Evolutionary conservation across 768 basidiomycete species (phyloP), one percentile per base, ranked within the genome.

Genomic region (Suillus subaureus): DNA sequence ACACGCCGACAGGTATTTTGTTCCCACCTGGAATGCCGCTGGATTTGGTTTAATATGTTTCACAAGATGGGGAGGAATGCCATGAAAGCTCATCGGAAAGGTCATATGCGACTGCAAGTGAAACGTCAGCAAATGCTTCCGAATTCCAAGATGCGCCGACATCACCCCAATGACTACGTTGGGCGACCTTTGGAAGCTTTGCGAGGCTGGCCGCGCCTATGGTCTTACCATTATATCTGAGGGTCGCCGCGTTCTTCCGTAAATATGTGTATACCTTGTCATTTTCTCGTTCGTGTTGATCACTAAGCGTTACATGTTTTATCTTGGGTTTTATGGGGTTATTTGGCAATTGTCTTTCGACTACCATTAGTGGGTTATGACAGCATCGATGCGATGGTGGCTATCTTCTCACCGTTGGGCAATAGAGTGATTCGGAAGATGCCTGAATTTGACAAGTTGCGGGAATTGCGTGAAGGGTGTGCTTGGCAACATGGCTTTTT

Each of bases 241-340:
- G 76, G 79, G 81, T 83, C 78, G 81, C 81, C 82, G 82, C 74
- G 81, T 78, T 74, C 71, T 73, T 82, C 71, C 78, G 78, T 73
- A 79, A 78, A 73, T 80, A 74, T 68, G 78, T 82, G 33, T 67
- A 47, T 51, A 60, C 65, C 61, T 71, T 61, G 7, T 43, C 55
- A 62, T 67, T 66, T 66, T 42, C 6, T 42, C 72, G 64, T 66
- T 77, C 68, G 69, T 71, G 43, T 70, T 73, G 57, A 66, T 75
- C 67, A 57, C 40, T 15, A 35, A n/a, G 75, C 23, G n/a, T 4
- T 18, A 15, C 57, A 40, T 63, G 26, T n/a, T 63, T 63, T 9
- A 35, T 63, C 18, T 40, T 61, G 62, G 62, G 62, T 63, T 61
- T 63, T 63, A 60, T 63, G 51, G 62, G 62, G 26, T 2, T 63